These are phyloP conservation scores for Bacidia gigantensis DNA, from an alignment of 495 filamentous ascomycete genomes.

Conservation along the genomic window DNA sequence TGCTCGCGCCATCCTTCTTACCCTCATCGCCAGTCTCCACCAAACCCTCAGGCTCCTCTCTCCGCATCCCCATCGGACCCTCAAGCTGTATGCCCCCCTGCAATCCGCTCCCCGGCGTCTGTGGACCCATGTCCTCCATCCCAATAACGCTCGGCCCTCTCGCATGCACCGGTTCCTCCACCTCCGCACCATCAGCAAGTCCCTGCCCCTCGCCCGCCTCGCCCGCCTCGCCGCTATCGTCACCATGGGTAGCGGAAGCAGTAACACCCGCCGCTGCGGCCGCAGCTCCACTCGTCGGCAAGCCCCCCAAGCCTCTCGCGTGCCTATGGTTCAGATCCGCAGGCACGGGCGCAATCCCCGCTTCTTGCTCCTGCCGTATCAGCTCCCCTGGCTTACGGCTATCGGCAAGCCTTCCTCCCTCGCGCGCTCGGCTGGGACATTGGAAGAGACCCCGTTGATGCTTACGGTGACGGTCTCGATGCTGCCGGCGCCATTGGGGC, in stretches of 20 bases:
- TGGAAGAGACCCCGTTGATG: conserved; percentile 44
- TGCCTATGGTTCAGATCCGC: conserved; percentile 16
- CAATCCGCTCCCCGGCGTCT: conserved; percentile 30
- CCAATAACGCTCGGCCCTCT: conserved; percentile 72
- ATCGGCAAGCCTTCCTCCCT: conserved; percentile 15
- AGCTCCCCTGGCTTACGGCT: conserved; percentile 61
- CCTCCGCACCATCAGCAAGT: conserved; percentile 18
- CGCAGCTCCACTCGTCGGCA: conserved; percentile 12
- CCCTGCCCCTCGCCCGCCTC: conserved; percentile 6
- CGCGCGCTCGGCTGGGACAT: conserved; percentile 18
- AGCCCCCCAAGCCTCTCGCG: conserved; percentile 2
- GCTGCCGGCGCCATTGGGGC: conserved; percentile 53
- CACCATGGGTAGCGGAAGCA: conserved; percentile 6
- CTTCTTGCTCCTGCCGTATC: conserved; percentile 63
- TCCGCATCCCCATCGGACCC: conserved; percentile 12
- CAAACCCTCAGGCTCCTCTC: conserved; percentile 1
- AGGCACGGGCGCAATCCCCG: conserved; percentile 38
- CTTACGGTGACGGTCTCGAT: conserved; percentile 59
- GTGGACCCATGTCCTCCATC: conserved; percentile 74
- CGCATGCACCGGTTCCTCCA: conserved; percentile 57
- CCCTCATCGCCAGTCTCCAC: conserved; percentile 2
- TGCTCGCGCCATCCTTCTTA: neutral
- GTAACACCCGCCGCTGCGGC: conserved; percentile 23
- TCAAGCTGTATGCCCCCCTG: conserved; percentile 15
- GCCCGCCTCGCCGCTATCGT: neutral